Evolutionary conservation across 768 basidiomycete genomes (phyloP), one percentile per base, ranked within the genome.

Genomic region (Clitopilus hobsonii): DNA sequence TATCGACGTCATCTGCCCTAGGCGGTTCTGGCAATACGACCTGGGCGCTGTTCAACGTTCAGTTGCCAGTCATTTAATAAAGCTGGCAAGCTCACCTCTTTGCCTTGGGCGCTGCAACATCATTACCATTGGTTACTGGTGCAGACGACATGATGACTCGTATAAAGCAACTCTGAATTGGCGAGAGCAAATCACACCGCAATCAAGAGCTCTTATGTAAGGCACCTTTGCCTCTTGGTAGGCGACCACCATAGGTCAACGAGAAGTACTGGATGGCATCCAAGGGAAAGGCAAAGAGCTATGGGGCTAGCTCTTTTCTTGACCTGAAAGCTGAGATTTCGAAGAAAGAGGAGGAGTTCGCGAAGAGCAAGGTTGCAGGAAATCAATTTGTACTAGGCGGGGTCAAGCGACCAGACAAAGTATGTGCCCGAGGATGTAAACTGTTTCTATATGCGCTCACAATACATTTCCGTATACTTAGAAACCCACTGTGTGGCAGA

Each of bases 401-500:
- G 27, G 74, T 84, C 14, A 82, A 84, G 64, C 75, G 84, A 50
- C 80, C 84, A 3, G 87, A 82, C 70, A 92, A 92, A 79, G 91
- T 88, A 57, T 23, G 71, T 48, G 8, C 4, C n/a, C 8, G n/a
- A n/a, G n/a, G n/a, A 10, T 16, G 38, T 51, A 22, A 54, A 23
- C 10, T 26, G 20, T 26, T 14, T 2, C 10, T 2, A 22, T 49
- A 25, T 45, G 27, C 24, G 45, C 13, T 10, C 29, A 26, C 23
- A 54, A 10, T 24, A 20, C 13, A 22, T 26, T 22, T 48, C 0
- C n/a, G 16, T n/a, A 26, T 22, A 5, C 30, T 30, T 57, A 92
- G 91, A 93, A 91, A 77, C 79, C 85, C 2, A 86, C 85, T 0
- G 73, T 83, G 70, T 94, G 92, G 92, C 71, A 79, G 3, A 82